These are phyloP conservation scores for Stipa capillata DNA, from an alignment of 176 grass and related monocot genomes.

Conservation along the genomic window DNA sequence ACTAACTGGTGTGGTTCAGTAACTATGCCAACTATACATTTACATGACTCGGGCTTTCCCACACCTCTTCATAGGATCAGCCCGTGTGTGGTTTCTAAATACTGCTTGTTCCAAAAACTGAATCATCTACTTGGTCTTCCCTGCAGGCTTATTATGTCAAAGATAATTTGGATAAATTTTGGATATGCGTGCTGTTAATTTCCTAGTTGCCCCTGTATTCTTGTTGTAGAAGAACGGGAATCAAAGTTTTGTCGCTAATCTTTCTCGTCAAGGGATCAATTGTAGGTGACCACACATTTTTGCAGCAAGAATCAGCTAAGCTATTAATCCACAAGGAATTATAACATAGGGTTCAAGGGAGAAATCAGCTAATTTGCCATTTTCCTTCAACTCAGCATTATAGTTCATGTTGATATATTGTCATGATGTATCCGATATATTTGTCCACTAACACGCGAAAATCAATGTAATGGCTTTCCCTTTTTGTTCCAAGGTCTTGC, in stretches of 20 bases:
- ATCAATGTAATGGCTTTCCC: background rate
- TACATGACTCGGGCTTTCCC: background rate
- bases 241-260: background rate
- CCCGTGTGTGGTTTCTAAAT: background rate
- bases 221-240: conserved; percentile 10
- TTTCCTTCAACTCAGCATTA: background rate
- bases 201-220: conserved; percentile 12
- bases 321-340: conserved; percentile 1
- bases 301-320: conserved; percentile 18
- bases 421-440: background rate
- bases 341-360: background rate
- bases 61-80: background rate
- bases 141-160: conserved; percentile 77
- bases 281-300: conserved; percentile 25
- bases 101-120: conserved; percentile 35
- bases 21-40: conserved; percentile 5
- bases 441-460: background rate
- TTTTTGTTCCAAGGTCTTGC: background rate
- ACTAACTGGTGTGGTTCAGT: conserved; percentile 2
- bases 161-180: conserved; percentile 83
- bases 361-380: background rate
- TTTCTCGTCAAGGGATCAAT: conserved; percentile 14
- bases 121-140: conserved; percentile 72
- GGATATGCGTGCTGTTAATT: conserved; percentile 22
- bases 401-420: background rate